Conservation (phyloP, 805 yeast species). For the Kodamaea kakaduensis region DNA sequence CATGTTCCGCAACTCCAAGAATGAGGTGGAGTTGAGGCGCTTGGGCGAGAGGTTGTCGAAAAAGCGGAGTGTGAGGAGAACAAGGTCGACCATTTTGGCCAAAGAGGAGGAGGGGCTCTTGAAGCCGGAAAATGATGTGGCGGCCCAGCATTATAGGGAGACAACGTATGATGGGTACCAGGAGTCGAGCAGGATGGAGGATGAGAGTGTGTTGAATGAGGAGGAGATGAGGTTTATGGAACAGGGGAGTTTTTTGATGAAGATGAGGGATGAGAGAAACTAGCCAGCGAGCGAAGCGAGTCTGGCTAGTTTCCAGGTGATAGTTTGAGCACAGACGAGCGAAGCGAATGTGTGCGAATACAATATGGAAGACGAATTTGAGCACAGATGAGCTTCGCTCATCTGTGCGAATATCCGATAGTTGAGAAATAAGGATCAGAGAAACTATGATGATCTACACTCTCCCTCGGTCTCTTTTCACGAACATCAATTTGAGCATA, state of each 20-base stretch:
- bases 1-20: constrained; percentile 12
- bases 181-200: constrained; percentile 1
- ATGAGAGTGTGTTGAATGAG: constrained; percentile 18
- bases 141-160: constrained; percentile 21
- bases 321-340: too few relatives aligned
- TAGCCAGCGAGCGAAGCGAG: too few relatives aligned
- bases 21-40: constrained; percentile 30
- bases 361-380: too few relatives aligned
- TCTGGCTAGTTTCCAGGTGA: too few relatives aligned
- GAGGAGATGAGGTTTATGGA: constrained; percentile 23
- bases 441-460: too few relatives aligned
- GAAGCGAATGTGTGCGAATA: too few relatives aligned
- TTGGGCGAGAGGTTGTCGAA: constrained; percentile 36
- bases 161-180: constrained; percentile 27
- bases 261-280: neutral
- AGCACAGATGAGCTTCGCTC: too few relatives aligned
- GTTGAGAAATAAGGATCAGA: too few relatives aligned
- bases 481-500: too few relatives aligned
- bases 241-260: constrained; percentile 12
- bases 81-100: constrained; percentile 5
- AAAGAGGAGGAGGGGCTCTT: constrained; percentile 1
- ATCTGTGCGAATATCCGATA: too few relatives aligned
- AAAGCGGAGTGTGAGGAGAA: constrained; percentile 29
- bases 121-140: constrained; percentile 4
- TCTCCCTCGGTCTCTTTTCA: too few relatives aligned